Conservation (phyloP, 116 monocot species). For the Zostera marina region DNA sequence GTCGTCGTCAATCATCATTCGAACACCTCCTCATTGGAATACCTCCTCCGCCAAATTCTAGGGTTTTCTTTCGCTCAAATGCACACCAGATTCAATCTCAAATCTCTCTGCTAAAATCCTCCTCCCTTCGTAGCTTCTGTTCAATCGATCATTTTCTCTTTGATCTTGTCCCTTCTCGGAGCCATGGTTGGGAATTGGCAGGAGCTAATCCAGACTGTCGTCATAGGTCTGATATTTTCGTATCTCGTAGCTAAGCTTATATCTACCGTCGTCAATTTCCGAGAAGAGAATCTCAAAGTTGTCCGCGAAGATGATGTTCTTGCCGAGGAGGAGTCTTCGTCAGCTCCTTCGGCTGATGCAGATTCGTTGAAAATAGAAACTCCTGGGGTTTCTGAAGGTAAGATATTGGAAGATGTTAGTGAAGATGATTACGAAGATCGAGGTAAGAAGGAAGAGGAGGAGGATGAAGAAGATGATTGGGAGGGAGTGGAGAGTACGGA, state of each 20-base stretch:
- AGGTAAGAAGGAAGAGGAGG: conserved; percentile 1
- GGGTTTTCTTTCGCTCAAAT: no score
- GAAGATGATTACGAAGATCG: background rate
- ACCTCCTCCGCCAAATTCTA: no score
- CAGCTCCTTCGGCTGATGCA: background rate
- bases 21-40: no score
- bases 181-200: conserved; percentile 83
- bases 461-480: conserved; percentile 61
- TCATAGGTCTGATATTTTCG: conserved; percentile 67
- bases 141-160: background rate
- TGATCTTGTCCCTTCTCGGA: background rate
- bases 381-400: background rate
- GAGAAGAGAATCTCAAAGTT: conserved; percentile 54
- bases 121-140: background rate
- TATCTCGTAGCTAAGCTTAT: conserved; percentile 95
- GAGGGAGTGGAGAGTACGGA: conserved; percentile 95
- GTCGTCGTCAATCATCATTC: no score
- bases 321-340: background rate
- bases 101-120: no score
- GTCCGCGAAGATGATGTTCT: conserved; percentile 18
- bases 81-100: no score
- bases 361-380: background rate
- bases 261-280: conserved; percentile 72
- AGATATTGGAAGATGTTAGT: background rate
- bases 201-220: conserved; percentile 61